These are phyloP conservation scores for Eimeria praecox DNA, from an alignment of 169 alveolate genomes.

Conservation along the genomic window DNA sequence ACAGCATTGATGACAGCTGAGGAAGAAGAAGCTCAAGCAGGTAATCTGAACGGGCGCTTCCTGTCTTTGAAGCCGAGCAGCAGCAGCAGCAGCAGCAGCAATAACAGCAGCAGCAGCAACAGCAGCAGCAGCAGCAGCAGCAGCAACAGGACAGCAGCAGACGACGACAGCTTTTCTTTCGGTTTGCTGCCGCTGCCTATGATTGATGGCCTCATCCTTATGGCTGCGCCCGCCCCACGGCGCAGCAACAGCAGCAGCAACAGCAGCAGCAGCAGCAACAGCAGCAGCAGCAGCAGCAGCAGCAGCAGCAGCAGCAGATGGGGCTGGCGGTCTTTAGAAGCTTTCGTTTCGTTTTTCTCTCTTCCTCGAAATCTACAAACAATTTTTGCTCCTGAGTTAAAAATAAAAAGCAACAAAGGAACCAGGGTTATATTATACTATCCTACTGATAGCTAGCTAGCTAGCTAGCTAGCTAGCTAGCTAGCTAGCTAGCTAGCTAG, in stretches of 20 bases:
- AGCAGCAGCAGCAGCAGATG: neutral
- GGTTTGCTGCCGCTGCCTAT: constrained; percentile 48
- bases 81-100: neutral
- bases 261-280: constrained; percentile 51
- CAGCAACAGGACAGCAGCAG: neutral
- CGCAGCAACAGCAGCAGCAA: neutral
- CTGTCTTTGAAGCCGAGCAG: neutral
- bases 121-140: neutral
- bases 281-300: constrained; percentile 34
- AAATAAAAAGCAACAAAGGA: neutral
- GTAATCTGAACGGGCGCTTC: no score
- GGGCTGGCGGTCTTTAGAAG: neutral
- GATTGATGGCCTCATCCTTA: neutral
- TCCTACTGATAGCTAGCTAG: neutral
- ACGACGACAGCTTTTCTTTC: constrained; percentile 19
- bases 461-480: constrained; percentile 25
- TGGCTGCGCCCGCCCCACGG: constrained; percentile 38
- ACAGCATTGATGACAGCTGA: neutral
- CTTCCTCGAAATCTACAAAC: neutral
- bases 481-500: constrained; percentile 38
- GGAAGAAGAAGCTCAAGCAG: neutral
- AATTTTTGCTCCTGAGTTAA: neutral
- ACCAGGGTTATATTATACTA: neutral
- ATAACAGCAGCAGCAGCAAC: constrained; percentile 12
- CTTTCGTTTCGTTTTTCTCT: neutral